Evolutionary conservation across 345 rosid species (phyloP).

Genomic region (Limnanthes douglasii): DNA sequence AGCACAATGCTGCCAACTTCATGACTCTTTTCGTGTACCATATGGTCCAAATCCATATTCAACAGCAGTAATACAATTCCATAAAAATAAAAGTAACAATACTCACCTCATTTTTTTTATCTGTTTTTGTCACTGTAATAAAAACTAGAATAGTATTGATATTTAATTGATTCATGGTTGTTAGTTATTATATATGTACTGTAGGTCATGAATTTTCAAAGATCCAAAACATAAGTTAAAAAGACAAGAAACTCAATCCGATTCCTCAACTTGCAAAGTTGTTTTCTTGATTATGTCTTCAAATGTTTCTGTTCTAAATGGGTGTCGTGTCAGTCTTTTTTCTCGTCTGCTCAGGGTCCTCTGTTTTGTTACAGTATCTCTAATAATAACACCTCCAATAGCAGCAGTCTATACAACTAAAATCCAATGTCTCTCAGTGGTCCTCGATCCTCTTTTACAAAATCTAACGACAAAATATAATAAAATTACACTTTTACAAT

Average conservation of each 20-base stretch:
- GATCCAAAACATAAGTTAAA: too few relatives aligned
- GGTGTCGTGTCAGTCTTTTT: constrained; percentile 12
- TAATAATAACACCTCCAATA: too few relatives aligned
- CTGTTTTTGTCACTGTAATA: neutral
- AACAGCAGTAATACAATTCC: too few relatives aligned
- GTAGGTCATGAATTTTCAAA: too few relatives aligned
- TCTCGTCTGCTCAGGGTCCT: constrained; percentile 17
- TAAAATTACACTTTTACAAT: too few relatives aligned
- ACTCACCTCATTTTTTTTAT: neutral
- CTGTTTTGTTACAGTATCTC: constrained; percentile 5
- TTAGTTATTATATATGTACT: too few relatives aligned
- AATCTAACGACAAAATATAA: too few relatives aligned
- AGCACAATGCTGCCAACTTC: too few relatives aligned
- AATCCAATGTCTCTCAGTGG: constrained; percentile 11
- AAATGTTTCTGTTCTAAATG: constrained; percentile 6
- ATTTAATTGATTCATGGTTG: neutral
- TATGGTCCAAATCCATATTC: too few relatives aligned
- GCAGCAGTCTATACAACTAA: neutral
- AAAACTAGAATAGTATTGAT: neutral
- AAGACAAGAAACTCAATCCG: neutral
- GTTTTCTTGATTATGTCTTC: neutral
- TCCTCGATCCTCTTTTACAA: constrained; percentile 7
- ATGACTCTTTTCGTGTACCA: too few relatives aligned
- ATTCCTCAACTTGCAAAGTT: neutral
- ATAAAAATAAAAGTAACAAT: neutral